These are phyloP conservation scores for Hypomyces perniciosus DNA, from an alignment of 2,329 filamentous ascomycete genomes.

Conservation along the genomic window DNA sequence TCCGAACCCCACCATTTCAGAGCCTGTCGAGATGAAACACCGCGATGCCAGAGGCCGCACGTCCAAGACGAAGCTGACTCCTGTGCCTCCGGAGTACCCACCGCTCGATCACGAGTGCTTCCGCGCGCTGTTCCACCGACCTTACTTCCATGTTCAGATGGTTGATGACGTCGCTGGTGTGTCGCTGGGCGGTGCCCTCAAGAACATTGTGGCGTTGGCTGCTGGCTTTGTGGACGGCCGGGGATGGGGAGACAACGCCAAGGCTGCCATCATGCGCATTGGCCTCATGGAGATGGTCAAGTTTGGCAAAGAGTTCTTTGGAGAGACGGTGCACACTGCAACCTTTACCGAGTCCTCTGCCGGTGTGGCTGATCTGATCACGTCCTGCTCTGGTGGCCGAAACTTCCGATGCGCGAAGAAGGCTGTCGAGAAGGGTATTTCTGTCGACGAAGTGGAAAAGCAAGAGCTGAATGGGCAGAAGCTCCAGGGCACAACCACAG, in stretches of 20 bases:
- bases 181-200: constrained; percentile 87
- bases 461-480: constrained; percentile 94
- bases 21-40: constrained; percentile 55
- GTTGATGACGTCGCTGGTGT: constrained; percentile 95
- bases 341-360: constrained; percentile 98
- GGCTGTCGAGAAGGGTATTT: constrained; percentile 70
- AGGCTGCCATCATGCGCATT: constrained; percentile 96
- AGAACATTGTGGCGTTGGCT: constrained; percentile 93
- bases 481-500: constrained; percentile 88
- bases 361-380: constrained; percentile 92
- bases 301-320: constrained; percentile 92
- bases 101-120: constrained; percentile 79
- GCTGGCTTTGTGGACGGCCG: constrained; percentile 93
- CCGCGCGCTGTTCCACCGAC: constrained; percentile 83
- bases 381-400: constrained; percentile 82
- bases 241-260: constrained; percentile 97
- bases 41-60: constrained; percentile 62
- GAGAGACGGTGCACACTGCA: constrained; percentile 67
- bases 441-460: constrained; percentile 81
- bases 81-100: constrained; percentile 76
- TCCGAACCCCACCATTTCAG: constrained; percentile 43
- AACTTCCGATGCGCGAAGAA: constrained; percentile 94
- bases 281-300: constrained; percentile 94
- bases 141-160: constrained; percentile 95
- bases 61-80: constrained; percentile 64